Evolutionary conservation across 1,284 basidiomycete genomes (phyloP).

Genomic region (Uromyces viciae-fabae): DNA sequence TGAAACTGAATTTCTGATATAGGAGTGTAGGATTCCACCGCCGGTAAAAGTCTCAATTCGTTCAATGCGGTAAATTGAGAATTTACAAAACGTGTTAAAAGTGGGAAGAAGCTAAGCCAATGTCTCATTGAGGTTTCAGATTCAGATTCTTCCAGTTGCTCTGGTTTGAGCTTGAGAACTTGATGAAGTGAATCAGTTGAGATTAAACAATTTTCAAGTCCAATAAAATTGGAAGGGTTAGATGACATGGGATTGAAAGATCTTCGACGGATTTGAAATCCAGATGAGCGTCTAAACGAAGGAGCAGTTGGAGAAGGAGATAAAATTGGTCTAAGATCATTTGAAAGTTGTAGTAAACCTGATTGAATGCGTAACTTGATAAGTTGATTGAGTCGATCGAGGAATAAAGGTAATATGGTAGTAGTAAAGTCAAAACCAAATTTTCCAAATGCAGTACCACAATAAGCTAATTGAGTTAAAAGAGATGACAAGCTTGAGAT

Average conservation of each 20-base stretch:
- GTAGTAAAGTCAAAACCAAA: slow-evolving; percentile 74
- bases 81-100: slow-evolving; percentile 6
- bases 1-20: background rate
- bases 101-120: slow-evolving; percentile 12
- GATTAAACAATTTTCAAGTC: slow-evolving; percentile 4
- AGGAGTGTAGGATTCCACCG: background rate
- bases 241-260: slow-evolving; percentile 4
- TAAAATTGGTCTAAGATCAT: slow-evolving; percentile 7
- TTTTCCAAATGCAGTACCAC: slow-evolving; percentile 82
- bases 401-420: slow-evolving; percentile 51
- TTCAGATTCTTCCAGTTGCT: background rate
- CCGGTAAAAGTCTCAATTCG: slow-evolving; percentile 26
- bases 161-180: background rate
- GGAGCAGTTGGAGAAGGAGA: background rate
- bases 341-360: slow-evolving; percentile 1
- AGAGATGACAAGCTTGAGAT: slow-evolving; percentile 72
- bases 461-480: slow-evolving; percentile 86
- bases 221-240: background rate
- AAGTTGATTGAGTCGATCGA: slow-evolving; percentile 5
- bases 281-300: background rate
- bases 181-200: slow-evolving; percentile 9
- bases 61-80: slow-evolving; percentile 28
- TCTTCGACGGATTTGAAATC: slow-evolving; percentile 11
- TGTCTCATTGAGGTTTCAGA: background rate
- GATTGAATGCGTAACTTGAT: slow-evolving; percentile 6